Base-by-base conservation (phyloP, 2,329 filamentous ascomycete genomes). In the Fusarium illudens region DNA sequence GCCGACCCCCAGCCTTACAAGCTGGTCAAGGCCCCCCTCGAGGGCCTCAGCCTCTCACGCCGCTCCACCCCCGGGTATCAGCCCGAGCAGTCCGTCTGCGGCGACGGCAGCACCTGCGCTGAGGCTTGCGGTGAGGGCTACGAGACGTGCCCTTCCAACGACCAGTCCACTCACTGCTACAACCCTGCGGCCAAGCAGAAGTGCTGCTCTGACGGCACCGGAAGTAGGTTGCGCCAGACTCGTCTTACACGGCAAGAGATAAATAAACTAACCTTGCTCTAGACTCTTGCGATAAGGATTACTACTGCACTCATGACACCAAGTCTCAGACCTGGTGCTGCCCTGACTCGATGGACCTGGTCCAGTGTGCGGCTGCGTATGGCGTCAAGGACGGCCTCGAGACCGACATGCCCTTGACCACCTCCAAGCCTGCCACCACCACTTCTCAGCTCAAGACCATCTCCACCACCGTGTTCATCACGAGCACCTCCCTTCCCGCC, bases 251-350 rank as follows among this genome's bases (percentile, higher is more conserved):
- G 25, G 58, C 30, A n/a, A 7, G 10, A 50, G n/a, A 29, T 19
- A 51, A 59, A 27, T 58, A 22, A 33, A 32, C 71, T 73, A 51
- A 73, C 63, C 6, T 22, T 13, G 2, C 29, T 27, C 6, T 54
- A 89, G 87, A 87, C 77, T 86, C 87, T 30, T 90, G 88, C 76
- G 83, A 87, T 30, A 75, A 78, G 15, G 87, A 86, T 51, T 90
- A 85, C 81, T 90, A 86, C 81, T 90, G 89, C 80, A 83, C 86
- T n/a, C 80, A 84, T 68, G 84, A 89, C 74, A 75, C 77, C 54
- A 71, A 76, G 44, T 76, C 78, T 56, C 79, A 82, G 59, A 89
- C 87, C 32, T 85, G 85, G 80, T 90, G 88, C 81, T 90, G 88
- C 78, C 86, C 87, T 39, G 78, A 88, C 42, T 81, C 79, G 64